Evolutionary conservation across 2,329 filamentous ascomycete species (phyloP).

Genomic region (Alternaria gansuensis): DNA sequence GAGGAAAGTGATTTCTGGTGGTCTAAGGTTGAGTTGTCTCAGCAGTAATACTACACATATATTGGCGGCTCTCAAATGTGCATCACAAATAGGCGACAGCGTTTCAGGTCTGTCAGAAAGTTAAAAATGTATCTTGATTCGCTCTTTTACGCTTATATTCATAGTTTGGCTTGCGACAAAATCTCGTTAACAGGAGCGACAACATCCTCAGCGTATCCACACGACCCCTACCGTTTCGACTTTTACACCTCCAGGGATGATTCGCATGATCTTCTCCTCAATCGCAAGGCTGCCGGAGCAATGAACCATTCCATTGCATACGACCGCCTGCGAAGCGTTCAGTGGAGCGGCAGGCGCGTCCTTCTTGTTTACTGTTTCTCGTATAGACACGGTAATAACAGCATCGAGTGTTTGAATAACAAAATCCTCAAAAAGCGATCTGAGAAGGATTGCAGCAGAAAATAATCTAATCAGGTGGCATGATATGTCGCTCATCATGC

Average conservation of each 20-base stretch:
- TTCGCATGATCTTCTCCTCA: background rate
- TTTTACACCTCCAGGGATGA: slow-evolving; percentile 5
- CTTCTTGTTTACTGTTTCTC: background rate
- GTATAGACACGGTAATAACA: background rate
- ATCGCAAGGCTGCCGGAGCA: slow-evolving; percentile 5
- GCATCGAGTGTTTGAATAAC: background rate
- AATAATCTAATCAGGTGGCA: background rate
- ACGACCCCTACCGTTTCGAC: slow-evolving; percentile 41
- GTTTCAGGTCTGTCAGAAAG: background rate
- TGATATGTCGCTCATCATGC: background rate
- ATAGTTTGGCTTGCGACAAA: background rate
- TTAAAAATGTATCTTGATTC: background rate
- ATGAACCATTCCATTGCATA: slow-evolving; percentile 9
- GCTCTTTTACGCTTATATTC: background rate
- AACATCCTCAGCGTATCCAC: slow-evolving; percentile 46
- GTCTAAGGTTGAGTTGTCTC: slow-evolving; percentile 53
- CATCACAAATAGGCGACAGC: background rate
- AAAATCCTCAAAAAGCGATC: background rate
- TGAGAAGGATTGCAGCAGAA: background rate
- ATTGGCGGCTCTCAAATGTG: background rate
- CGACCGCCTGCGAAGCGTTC: slow-evolving; percentile 4
- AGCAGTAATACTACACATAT: slow-evolving; percentile 36
- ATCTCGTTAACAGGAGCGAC: background rate
- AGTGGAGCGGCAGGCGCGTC: background rate
- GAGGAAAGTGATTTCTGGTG: slow-evolving; percentile 70